phyloP scores from a whole-genome alignment of 805 yeast species.

The Hanseniaspora valbyensis region DNA sequence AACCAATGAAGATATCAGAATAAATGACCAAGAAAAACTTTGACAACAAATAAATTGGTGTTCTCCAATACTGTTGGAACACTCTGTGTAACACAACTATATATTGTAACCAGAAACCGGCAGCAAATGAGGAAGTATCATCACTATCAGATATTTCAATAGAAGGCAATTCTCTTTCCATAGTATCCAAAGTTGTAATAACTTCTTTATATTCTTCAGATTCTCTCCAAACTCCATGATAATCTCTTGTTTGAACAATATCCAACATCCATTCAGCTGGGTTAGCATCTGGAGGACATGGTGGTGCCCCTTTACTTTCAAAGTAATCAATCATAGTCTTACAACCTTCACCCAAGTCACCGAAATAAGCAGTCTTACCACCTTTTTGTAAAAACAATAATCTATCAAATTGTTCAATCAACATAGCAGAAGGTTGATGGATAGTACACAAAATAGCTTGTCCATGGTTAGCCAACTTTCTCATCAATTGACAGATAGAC shows the following conservation, averaged over 20 bases:
- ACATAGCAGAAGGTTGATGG: constrained; percentile 76
- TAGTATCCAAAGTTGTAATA: constrained; percentile 45
- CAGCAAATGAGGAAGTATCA: constrained; percentile 34
- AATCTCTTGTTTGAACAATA: constrained; percentile 71
- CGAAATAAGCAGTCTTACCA: constrained; percentile 66
- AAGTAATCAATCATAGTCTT: constrained; percentile 51
- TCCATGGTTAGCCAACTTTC: constrained; percentile 48
- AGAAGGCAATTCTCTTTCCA: constrained; percentile 50
- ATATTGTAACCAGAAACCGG: constrained; percentile 35
- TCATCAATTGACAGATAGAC: constrained; percentile 52
- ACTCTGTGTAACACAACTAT: constrained; percentile 42
- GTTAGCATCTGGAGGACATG: constrained; percentile 59
- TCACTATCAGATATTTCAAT: constrained; percentile 30
- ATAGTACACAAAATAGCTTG: constrained; percentile 64
- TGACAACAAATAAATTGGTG: constrained; percentile 51
- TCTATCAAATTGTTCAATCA: constrained; percentile 69
- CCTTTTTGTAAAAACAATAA: constrained; percentile 58
- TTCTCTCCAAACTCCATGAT: constrained; percentile 64
- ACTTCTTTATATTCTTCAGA: constrained; percentile 53
- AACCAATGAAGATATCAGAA: constrained; percentile 57
- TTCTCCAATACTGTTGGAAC: constrained; percentile 57
- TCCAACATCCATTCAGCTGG: constrained; percentile 92
- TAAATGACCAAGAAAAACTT: constrained; percentile 44
- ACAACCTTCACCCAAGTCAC: constrained; percentile 55
- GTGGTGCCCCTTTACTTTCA: constrained; percentile 52